Base-by-base conservation (phyloP, 2,329 filamentous ascomycete genomes). In the Hymenoscyphus fructigenus region DNA sequence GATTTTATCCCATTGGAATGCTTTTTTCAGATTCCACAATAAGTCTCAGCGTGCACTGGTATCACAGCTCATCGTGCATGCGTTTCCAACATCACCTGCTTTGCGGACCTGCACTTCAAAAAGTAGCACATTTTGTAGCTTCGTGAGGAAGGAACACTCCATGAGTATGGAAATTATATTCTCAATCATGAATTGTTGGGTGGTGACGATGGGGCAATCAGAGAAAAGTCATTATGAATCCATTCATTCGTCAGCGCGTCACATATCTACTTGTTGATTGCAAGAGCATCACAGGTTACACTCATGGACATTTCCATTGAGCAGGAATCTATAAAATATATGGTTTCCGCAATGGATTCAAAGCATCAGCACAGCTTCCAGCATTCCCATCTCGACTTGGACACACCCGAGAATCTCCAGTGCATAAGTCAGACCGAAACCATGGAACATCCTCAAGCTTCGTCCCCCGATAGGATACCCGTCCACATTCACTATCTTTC, bases 21-120 rank as follows among this genome's bases (percentile, higher is more conserved):
- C 6, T 12, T 23, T 23, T 20, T 50, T 50, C 20, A 20, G n/a
- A 23, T 23, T 50, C 44, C n/a, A 50, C 44, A 23, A 50, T 23
- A 20, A 23, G 44, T 50, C 41, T 26, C 20, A 50, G 44, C 6
- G 6, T 44, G 5, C 41, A n/a, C n/a, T 5, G 36, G 41, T n/a
- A 7, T 44, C 14, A 44, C n/a, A 23, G 44, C 44, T 50, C 44
- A 44, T 23, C 44, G 20, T 50, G 44, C 44, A 50, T 23, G n/a
- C n/a, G n/a, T 50, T 50, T 50, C 44, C 44, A 50, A 50, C 44
- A 50, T 23, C 44, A 50, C n/a, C 41, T 20, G 41, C 41, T n/a
- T 14, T 15, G 4, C 34, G 34, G 7, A 36, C 34, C 10, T 47
- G 6, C 7, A 10, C 44, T 20, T 47, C 44, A n/a, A 47, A 47